Base-by-base conservation (phyloP, 148 eudicot species). In the Nyssa sinensis region DNA sequence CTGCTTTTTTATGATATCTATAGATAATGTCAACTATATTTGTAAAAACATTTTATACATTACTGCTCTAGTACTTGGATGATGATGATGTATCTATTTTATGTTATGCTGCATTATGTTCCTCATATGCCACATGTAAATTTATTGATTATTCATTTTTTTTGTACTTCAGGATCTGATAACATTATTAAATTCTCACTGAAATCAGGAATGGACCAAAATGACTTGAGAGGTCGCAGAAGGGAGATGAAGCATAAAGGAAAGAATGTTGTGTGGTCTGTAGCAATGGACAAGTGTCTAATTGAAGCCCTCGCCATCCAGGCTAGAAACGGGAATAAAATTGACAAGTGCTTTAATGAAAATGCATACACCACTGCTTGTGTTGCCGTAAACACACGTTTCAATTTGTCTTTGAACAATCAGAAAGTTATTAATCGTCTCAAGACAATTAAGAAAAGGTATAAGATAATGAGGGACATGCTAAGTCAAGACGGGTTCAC, bases 301-400 rank as follows among this genome's bases (percentile, higher is more conserved):
- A 72, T 72, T 61, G 75, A 72, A 60, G 57, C 75, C 28, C 66
- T 72, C 3, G 75, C 75, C 0, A 62, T 72, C 67, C 75, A 72
- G 57, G 75, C 75, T 19, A 72, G 66, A 72, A 72, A 61, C 11
- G 75, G 75, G 75, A 72, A 72, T 61, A 72, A 72, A 39, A 72
- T 72, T 61, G 75, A 72, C 75, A 72, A 61, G 75, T 72, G 57
- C 75, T 72, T 72, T 28, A 72, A 72, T 39, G 75, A 72, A 72
- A 72, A 72, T 11, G 75, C 75, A 37, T 72, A 72, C 29, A 39
- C 66, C 2, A 57, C 75, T 72, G 75, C 57, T 61, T 72, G 75
- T 61, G 66, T 72, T 27, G 75, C 75, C 41, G 75, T 72, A 35
- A 72, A 72, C 66, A 35, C 75, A 37, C 66, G 66, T 60, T 72